Evolutionary conservation across 257 asterid species (phyloP).

Genomic region (Solanum chmielewskii): DNA sequence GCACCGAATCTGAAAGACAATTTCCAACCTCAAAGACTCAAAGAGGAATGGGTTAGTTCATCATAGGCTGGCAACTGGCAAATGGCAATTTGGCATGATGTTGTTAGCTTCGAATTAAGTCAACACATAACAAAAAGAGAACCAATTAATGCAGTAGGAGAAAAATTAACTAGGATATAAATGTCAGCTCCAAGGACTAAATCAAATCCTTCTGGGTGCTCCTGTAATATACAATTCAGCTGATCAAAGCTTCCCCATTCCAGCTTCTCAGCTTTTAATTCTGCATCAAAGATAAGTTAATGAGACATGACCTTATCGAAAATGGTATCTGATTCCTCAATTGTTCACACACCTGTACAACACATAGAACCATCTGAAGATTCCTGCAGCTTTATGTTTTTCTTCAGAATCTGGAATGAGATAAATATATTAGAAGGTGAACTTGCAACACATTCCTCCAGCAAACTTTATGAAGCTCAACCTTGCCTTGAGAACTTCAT

Average conservation of each 20-base stretch:
- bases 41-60: background rate
- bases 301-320: constrained; percentile 1
- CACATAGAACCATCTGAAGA: constrained; percentile 19
- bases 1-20: background rate
- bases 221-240: constrained; percentile 40
- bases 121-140: background rate
- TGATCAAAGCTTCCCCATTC: constrained; percentile 91
- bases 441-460: constrained; percentile 6
- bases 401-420: constrained; percentile 53
- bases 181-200: constrained; percentile 95
- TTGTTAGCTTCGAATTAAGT: background rate
- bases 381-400: constrained; percentile 53
- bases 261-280: constrained; percentile 52
- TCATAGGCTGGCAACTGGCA: background rate
- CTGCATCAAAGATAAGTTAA: constrained; percentile 20
- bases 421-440: constrained; percentile 6
- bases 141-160: background rate
- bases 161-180: constrained; percentile 50
- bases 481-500: constrained; percentile 93
- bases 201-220: constrained; percentile 67
- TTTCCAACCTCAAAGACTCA: background rate
- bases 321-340: background rate
- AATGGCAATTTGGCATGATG: background rate
- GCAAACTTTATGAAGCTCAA: constrained; percentile 1
- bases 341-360: constrained; percentile 38